phyloP scores from a whole-genome alignment of 257 asterid species.

The Ilex aquifolium region DNA sequence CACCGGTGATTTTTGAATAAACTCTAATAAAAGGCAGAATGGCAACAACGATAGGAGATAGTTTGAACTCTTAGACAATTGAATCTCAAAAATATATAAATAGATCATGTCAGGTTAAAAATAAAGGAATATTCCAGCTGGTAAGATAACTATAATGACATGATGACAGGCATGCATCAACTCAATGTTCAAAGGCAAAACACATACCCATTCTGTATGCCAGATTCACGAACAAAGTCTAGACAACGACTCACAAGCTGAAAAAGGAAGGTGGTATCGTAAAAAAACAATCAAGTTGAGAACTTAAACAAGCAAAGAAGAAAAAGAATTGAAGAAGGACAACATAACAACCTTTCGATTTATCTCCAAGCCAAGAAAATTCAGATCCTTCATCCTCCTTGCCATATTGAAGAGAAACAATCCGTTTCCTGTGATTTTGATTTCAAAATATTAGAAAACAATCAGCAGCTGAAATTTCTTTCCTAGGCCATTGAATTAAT shows the following conservation, averaged over 20 bases:
- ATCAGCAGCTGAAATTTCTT: background rate
- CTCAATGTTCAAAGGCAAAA: constrained; percentile 9
- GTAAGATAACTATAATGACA: no score
- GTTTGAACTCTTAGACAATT: no score
- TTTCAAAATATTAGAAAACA: constrained; percentile 10
- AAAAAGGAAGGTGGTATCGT: constrained; percentile 15
- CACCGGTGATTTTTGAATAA: no score
- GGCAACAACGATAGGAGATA: no score
- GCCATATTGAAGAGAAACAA: constrained; percentile 81
- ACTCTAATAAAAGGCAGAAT: no score
- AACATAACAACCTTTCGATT: constrained; percentile 59
- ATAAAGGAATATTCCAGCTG: no score
- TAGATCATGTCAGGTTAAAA: no score
- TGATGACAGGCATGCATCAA: background rate
- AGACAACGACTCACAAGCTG: constrained; percentile 80
- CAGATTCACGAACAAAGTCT: constrained; percentile 34
- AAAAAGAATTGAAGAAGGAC: constrained; percentile 10
- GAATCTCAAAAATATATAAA: no score
- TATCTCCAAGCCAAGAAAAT: constrained; percentile 86
- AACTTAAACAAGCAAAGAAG: constrained; percentile 12
- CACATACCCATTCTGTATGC: constrained; percentile 55
- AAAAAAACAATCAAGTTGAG: constrained; percentile 14
- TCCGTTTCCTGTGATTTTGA: constrained; percentile 68
- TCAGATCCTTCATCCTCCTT: constrained; percentile 50
- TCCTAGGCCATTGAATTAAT: constrained; percentile 6